These are phyloP conservation scores for Komagataella phaffii DNA, from an alignment of 805 yeast genomes.

Conservation along the genomic window DNA sequence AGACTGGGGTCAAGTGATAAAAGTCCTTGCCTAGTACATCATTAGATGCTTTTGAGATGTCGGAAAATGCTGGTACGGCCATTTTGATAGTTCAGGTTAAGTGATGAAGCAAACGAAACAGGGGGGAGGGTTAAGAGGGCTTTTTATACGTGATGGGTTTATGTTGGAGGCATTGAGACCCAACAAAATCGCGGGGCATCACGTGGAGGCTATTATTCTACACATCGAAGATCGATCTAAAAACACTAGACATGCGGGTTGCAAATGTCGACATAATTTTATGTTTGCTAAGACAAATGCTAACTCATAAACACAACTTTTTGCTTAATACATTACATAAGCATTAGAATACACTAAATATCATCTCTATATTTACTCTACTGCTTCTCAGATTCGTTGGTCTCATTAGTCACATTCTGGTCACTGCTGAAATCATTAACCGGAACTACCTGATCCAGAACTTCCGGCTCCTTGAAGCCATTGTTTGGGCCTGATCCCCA, in stretches of 20 bases:
- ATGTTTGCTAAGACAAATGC: too few relatives aligned
- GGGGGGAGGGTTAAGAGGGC: background rate
- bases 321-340: background rate
- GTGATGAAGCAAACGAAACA: background rate
- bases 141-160: background rate
- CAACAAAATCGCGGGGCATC: background rate
- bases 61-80: constrained; percentile 88
- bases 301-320: background rate
- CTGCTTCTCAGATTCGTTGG: background rate
- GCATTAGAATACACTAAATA: background rate
- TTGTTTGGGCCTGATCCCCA: constrained; percentile 14
- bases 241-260: too few relatives aligned
- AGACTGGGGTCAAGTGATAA: constrained; percentile 81
- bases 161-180: background rate
- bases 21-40: constrained; percentile 84
- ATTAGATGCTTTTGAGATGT: constrained; percentile 85
- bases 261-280: too few relatives aligned
- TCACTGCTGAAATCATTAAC: background rate
- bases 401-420: background rate
- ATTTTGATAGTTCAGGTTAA: constrained; percentile 18
- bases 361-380: background rate
- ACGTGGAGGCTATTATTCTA: background rate
- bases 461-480: background rate
- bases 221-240: too few relatives aligned
- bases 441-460: background rate